Conservation (phyloP, 176 grass and related monocot species). For the Alloteropsis semialata region DNA sequence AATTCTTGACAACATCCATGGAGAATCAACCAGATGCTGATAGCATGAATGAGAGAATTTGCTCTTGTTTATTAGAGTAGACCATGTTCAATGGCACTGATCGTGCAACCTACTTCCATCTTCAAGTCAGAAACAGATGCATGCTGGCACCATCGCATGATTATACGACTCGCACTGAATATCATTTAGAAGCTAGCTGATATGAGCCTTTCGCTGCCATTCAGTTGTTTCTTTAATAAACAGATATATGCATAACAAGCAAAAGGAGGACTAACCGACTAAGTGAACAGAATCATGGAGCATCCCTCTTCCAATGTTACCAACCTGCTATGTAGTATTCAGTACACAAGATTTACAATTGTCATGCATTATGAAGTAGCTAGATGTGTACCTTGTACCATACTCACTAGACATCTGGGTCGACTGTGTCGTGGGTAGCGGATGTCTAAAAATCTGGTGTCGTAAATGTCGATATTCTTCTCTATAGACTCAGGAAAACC, state of each 20-base stretch:
- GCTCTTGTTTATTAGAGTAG: background rate
- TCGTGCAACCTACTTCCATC: conserved; percentile 11
- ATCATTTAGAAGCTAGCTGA: conserved; percentile 28
- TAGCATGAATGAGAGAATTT: conserved; percentile 11
- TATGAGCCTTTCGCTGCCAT: conserved; percentile 10
- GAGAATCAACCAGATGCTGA: conserved; percentile 90
- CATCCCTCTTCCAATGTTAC: conserved; percentile 3
- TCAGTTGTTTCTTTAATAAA: conserved; percentile 18
- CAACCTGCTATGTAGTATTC: background rate
- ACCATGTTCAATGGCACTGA: conserved; percentile 13
- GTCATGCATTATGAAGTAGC: background rate
- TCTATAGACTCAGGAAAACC: too few relatives aligned
- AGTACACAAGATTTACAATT: conserved; percentile 3
- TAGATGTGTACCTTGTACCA: background rate
- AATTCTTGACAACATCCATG: conserved; percentile 86
- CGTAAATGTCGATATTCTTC: too few relatives aligned
- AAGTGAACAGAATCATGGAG: background rate
- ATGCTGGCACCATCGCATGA: background rate
- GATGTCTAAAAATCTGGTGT: background rate
- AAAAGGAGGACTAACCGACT: background rate
- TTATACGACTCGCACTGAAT: conserved; percentile 26
- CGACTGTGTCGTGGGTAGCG: background rate
- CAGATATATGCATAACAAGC: background rate
- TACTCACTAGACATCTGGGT: background rate
- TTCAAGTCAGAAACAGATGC: conserved; percentile 3